Conservation (phyloP, 345 rosid genomes). For the Eucalyptus paniculata region DNA sequence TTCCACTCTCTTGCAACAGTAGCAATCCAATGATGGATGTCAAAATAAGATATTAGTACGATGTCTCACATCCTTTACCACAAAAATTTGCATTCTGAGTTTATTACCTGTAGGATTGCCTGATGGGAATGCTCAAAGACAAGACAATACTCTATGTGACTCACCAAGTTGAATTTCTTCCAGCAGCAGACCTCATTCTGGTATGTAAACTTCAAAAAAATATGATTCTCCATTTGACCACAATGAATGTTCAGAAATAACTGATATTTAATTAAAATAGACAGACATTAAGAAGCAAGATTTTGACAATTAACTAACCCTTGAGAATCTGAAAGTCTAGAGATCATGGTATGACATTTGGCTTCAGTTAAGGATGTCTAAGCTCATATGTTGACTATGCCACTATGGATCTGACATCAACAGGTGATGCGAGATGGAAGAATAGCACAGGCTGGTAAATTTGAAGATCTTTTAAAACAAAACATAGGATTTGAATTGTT, state of each 20-base stretch:
- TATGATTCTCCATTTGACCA: not conserved
- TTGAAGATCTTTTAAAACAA: slow-evolving; percentile 61
- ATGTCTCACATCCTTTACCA: not conserved
- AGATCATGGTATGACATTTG: not conserved
- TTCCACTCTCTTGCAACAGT: not conserved
- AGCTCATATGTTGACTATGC: not conserved
- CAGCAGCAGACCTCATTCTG: slow-evolving; percentile 87
- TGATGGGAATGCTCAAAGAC: slow-evolving; percentile 69
- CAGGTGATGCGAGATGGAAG: slow-evolving; percentile 94
- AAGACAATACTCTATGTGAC: slow-evolving; percentile 80
- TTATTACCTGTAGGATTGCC: slow-evolving; percentile 50
- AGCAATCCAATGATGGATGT: not conserved
- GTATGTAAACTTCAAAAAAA: slow-evolving; percentile 24
- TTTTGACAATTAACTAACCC: not conserved
- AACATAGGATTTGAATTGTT: slow-evolving; percentile 78
- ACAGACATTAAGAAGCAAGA: not conserved
- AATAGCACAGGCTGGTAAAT: slow-evolving; percentile 73
- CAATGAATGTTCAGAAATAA: not conserved
- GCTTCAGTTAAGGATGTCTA: not conserved
- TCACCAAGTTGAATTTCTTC: slow-evolving; percentile 97
- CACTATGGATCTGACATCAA: not conserved
- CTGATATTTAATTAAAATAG: not conserved
- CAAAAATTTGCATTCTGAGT: not conserved
- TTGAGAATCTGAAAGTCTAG: not conserved
- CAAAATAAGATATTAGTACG: not conserved